phyloP scores from a whole-genome alignment of 352 stramenopile species.

The Globisporangium orthogonon region DNA sequence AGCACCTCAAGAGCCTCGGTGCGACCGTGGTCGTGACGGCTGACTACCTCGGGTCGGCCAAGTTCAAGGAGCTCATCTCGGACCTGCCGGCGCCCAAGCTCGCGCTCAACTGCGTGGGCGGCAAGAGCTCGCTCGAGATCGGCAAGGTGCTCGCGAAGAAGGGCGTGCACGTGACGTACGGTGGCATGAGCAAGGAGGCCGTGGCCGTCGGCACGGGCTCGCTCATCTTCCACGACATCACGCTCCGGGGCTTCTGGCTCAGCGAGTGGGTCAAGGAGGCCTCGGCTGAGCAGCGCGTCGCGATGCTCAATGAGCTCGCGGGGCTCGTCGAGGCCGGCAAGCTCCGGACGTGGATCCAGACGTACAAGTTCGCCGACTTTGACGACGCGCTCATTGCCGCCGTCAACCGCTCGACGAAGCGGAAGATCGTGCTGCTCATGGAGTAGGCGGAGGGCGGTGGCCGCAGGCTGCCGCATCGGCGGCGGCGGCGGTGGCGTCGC shows the following conservation, averaged over 20 bases:
- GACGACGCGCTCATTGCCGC: conserved; percentile 63
- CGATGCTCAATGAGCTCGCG: conserved; percentile 68
- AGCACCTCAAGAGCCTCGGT: conserved; percentile 76
- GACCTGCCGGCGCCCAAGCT: conserved; percentile 84
- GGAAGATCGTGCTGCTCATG: conserved; percentile 81
- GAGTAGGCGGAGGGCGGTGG: conserved; percentile 29
- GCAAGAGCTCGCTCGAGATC: conserved; percentile 60
- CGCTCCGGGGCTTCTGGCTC: conserved; percentile 84
- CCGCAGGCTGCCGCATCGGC: background rate
- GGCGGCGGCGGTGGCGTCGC: background rate
- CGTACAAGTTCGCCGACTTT: conserved; percentile 83
- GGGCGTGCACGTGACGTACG: conserved; percentile 77
- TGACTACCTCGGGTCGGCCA: conserved; percentile 70
- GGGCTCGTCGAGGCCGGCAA: conserved; percentile 63
- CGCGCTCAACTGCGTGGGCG: conserved; percentile 76
- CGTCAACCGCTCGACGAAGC: conserved; percentile 78
- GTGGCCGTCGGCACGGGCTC: conserved; percentile 58
- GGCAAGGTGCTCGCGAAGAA: conserved; percentile 68
- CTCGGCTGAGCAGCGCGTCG: conserved; percentile 46
- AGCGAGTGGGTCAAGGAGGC: conserved; percentile 77
- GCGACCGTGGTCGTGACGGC: conserved; percentile 61
- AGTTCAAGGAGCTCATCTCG: conserved; percentile 80
- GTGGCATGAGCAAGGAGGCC: conserved; percentile 71
- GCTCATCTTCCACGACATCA: conserved; percentile 87
- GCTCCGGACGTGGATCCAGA: conserved; percentile 80